Percentiles rank a stretch among this genome's conserved stretches.
These are phyloP conservation scores for Epichloe amarillans DNA, from an alignment of 2,329 filamentous ascomycete genomes.

Conservation along the genomic window DNA sequence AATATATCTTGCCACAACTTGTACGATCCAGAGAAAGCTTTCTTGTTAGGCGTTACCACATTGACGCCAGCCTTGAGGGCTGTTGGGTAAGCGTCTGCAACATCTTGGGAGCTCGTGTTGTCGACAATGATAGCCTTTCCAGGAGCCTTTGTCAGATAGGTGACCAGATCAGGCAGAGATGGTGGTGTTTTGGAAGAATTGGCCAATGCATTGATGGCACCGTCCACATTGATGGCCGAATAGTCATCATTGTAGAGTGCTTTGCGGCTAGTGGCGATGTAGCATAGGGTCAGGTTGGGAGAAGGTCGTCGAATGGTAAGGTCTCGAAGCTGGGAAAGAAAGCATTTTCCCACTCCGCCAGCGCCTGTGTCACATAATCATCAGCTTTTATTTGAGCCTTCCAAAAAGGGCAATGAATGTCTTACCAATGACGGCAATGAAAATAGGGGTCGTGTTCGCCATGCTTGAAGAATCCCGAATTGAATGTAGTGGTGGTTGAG, in stretches of 20 bases:
- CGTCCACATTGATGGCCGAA: slow-evolving; percentile 48
- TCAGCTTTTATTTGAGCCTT: slow-evolving; percentile 6
- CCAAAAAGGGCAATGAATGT: not conserved
- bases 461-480: slow-evolving; percentile 18
- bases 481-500: slow-evolving; percentile 8
- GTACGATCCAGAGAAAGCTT: slow-evolving; percentile 77
- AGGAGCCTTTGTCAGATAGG: slow-evolving; percentile 67
- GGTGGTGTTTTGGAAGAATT: slow-evolving; percentile 52
- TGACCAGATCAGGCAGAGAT: slow-evolving; percentile 54
- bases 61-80: slow-evolving; percentile 74
- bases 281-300: slow-evolving; percentile 63
- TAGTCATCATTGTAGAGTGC: slow-evolving; percentile 65
- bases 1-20: slow-evolving; percentile 84
- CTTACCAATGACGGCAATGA: slow-evolving; percentile 39
- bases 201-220: slow-evolving; percentile 48
- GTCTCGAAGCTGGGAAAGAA: slow-evolving; percentile 66
- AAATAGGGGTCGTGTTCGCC: slow-evolving; percentile 33
- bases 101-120: slow-evolving; percentile 83
- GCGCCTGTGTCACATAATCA: slow-evolving; percentile 44
- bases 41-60: slow-evolving; percentile 96
- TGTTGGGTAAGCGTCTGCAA: slow-evolving; percentile 71
- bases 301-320: slow-evolving; percentile 54
- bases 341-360: slow-evolving; percentile 85
- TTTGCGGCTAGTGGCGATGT: slow-evolving; percentile 76
- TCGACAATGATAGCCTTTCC: slow-evolving; percentile 76